Evolutionary conservation across 306 rosid genomes (phyloP).

Genomic region (Begonia masoniana): DNA sequence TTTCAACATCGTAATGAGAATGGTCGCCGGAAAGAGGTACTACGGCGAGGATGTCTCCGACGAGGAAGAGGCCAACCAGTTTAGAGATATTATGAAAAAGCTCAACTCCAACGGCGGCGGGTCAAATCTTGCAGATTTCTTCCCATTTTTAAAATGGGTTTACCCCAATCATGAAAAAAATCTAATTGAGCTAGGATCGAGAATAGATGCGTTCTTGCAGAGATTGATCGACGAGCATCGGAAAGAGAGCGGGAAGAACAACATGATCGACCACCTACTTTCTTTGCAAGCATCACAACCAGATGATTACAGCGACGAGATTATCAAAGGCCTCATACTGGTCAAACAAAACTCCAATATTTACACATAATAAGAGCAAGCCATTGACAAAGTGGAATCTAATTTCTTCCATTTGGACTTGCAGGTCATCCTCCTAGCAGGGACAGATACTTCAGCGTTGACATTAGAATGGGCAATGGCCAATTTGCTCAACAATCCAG

Average conservation of each 20-base stretch:
- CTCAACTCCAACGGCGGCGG: constrained; percentile 2
- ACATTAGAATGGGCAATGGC: constrained; percentile 13
- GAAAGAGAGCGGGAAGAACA: background rate
- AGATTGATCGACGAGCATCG: constrained; percentile 10
- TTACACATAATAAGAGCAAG: too few relatives aligned
- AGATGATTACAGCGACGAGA: constrained; percentile 9
- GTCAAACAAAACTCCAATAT: background rate
- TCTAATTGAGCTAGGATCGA: constrained; percentile 7
- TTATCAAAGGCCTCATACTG: constrained; percentile 17
- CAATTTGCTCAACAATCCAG: constrained; percentile 12
- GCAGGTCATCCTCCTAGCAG: constrained; percentile 2
- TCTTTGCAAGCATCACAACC: constrained; percentile 13
- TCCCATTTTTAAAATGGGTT: constrained; percentile 31
- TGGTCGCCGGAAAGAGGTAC: constrained; percentile 61
- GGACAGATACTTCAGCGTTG: constrained; percentile 10
- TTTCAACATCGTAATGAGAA: constrained; percentile 46
- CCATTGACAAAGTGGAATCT: background rate
- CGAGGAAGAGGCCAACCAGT: constrained; percentile 28
- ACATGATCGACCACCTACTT: constrained; percentile 10
- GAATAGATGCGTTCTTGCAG: constrained; percentile 14
- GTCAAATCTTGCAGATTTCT: constrained; percentile 21
- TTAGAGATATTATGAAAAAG: constrained; percentile 26
- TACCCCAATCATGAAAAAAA: constrained; percentile 10
- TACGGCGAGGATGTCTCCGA: constrained; percentile 21
- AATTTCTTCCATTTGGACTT: background rate